phyloP scores from a whole-genome alignment of 2,329 filamentous ascomycete species.

The Leptographium wingfieldii region DNA sequence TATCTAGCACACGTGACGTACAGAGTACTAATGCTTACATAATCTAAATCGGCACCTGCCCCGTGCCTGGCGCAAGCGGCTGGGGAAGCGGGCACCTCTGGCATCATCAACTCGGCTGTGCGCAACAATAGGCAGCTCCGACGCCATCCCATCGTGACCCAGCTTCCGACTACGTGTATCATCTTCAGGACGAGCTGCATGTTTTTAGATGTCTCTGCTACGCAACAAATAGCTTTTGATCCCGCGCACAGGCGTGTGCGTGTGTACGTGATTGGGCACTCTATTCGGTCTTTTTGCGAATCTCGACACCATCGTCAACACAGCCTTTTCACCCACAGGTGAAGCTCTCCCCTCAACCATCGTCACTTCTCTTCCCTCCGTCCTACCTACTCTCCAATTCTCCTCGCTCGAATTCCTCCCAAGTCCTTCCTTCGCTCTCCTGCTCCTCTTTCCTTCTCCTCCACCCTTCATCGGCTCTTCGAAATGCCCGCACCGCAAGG shows the following conservation, averaged over 20 bases:
- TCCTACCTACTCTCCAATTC: not conserved
- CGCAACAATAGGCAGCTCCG: not conserved
- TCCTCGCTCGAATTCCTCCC: too few species aligned
- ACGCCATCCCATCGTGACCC: not conserved
- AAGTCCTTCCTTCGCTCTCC: not conserved
- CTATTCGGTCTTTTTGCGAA: not conserved
- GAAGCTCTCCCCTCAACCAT: not conserved
- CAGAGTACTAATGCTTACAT: not conserved
- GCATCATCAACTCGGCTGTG: not conserved
- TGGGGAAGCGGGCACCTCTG: not conserved
- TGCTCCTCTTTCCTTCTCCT: not conserved
- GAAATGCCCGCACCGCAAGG: slow-evolving; percentile 28
- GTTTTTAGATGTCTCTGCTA: not conserved
- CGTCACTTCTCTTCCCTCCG: not conserved
- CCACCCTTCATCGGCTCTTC: not conserved
- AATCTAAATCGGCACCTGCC: not conserved
- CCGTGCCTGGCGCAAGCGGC: not conserved
- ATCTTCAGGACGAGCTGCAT: not conserved
- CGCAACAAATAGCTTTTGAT: not conserved
- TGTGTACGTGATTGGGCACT: not conserved
- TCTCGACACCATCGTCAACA: not conserved
- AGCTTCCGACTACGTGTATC: not conserved
- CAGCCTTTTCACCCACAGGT: not conserved
- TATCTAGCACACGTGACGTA: not conserved
- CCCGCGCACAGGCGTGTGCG: not conserved